Conservation (phyloP, 352 stramenopile species). For the Phytopythium oedochilum region DNA sequence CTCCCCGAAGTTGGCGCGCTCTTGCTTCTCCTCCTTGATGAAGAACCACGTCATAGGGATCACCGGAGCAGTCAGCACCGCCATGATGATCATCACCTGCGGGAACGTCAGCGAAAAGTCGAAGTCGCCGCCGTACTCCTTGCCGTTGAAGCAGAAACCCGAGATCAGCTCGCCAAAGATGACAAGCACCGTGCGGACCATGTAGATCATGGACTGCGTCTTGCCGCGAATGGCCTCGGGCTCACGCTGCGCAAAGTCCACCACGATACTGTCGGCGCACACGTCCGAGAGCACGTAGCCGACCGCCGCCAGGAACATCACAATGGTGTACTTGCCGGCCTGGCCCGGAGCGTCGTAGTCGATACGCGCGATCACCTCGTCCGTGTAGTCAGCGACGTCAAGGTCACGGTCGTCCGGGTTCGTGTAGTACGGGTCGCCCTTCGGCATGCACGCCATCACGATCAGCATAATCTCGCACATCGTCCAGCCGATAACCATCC, state of each 20-base stretch:
- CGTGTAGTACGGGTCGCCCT: conserved; percentile 43
- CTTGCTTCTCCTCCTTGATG: conserved; percentile 39
- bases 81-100: conserved; percentile 24
- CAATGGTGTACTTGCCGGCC: conserved; percentile 51
- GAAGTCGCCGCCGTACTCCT: conserved; percentile 19
- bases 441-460: conserved; percentile 32
- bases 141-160: conserved; percentile 19
- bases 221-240: conserved; percentile 30
- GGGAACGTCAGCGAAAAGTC: conserved; percentile 23
- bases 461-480: conserved; percentile 38
- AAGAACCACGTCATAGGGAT: conserved; percentile 33
- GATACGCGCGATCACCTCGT: conserved; percentile 18
- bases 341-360: conserved; percentile 25
- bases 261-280: conserved; percentile 51
- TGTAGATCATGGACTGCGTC: conserved; percentile 43
- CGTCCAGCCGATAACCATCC: conserved; percentile 55
- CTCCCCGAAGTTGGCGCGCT: conserved; percentile 14
- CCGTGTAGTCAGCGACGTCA: conserved; percentile 15
- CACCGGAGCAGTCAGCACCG: conserved; percentile 11
- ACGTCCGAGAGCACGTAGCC: conserved; percentile 81
- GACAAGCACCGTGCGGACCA: conserved; percentile 21
- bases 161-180: conserved; percentile 32
- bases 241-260: conserved; percentile 42
- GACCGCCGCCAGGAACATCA: conserved; percentile 66
- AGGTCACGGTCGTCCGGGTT: conserved; percentile 16